These are phyloP conservation scores for Cavenderia fasciculata DNA, from an alignment of 78 protist genomes.

Conservation along the genomic window DNA sequence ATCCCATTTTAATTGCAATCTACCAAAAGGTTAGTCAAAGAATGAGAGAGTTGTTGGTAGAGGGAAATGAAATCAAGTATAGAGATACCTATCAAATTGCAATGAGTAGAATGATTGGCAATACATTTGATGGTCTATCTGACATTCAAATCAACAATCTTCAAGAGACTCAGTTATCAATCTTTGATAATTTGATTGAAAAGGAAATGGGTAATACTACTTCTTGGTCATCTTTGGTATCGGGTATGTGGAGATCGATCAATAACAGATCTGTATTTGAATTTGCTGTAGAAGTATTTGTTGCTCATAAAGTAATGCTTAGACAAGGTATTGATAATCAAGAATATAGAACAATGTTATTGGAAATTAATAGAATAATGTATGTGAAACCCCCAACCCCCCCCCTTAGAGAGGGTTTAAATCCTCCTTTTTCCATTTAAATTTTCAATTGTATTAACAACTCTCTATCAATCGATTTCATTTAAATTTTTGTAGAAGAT, in stretches of 20 bases:
- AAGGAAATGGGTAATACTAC: conserved; percentile 43
- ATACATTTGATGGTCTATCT: conserved; percentile 52
- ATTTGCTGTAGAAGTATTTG: conserved; percentile 71
- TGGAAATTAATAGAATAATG: conserved; percentile 52
- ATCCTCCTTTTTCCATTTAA: not conserved
- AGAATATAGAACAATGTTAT: conserved; percentile 39
- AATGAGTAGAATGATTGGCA: conserved; percentile 65
- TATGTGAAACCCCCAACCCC: not conserved
- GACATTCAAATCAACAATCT: conserved; percentile 74
- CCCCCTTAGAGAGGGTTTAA: not conserved
- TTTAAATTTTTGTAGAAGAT: no score
- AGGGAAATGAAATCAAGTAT: conserved; percentile 31
- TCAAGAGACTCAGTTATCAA: conserved; percentile 62
- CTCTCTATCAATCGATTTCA: not conserved
- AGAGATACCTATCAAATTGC: conserved; percentile 47
- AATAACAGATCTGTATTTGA: conserved; percentile 63
- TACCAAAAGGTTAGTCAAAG: conserved; percentile 73
- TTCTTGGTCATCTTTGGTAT: conserved; percentile 24
- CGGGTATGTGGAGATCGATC: conserved; percentile 63
- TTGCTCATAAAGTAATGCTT: conserved; percentile 64
- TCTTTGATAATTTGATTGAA: conserved; percentile 58
- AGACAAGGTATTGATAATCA: conserved; percentile 48
- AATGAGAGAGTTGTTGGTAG: conserved; percentile 25
- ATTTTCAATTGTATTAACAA: no score
- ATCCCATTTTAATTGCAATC: conserved; percentile 67